phyloP scores from a whole-genome alignment of 352 stramenopile species.

The Globisporangium heterothallicum region DNA sequence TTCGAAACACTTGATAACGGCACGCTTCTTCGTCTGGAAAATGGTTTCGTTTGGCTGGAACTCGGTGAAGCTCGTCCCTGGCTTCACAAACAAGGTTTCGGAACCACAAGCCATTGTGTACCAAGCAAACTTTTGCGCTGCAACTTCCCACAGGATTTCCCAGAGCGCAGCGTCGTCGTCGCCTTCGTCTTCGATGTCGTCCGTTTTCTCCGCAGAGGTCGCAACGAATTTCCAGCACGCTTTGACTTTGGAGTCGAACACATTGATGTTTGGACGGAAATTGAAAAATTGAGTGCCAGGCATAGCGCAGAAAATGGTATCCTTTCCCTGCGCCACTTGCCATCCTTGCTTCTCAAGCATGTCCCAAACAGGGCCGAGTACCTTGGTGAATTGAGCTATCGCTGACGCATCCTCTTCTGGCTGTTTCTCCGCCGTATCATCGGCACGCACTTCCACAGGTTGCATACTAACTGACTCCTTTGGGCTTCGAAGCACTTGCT shows the following conservation, averaged over 20 bases:
- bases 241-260: slow-evolving; percentile 74
- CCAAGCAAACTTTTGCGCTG: slow-evolving; percentile 55
- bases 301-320: slow-evolving; percentile 72
- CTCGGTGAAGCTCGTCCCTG: slow-evolving; percentile 58
- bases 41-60: slow-evolving; percentile 77
- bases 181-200: slow-evolving; percentile 26
- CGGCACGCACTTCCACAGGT: neutral
- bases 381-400: slow-evolving; percentile 35
- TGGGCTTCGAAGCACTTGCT: neutral
- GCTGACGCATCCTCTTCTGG: slow-evolving; percentile 22
- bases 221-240: slow-evolving; percentile 78
- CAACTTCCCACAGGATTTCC: slow-evolving; percentile 62
- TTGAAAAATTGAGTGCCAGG: slow-evolving; percentile 76
- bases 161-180: slow-evolving; percentile 31
- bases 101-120: slow-evolving; percentile 64
- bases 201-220: slow-evolving; percentile 18
- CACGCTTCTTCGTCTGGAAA: slow-evolving; percentile 74
- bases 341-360: slow-evolving; percentile 49
- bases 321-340: slow-evolving; percentile 52
- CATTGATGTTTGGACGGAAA: slow-evolving; percentile 79
- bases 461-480: no score
- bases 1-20: slow-evolving; percentile 59
- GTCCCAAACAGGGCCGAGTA: slow-evolving; percentile 39
- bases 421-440: slow-evolving; percentile 5
- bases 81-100: slow-evolving; percentile 76